Percentiles rank a stretch among this genome's conserved stretches.
Evolutionary conservation across 306 rosid genomes (phyloP).

Genomic region (Vigna radiata): DNA sequence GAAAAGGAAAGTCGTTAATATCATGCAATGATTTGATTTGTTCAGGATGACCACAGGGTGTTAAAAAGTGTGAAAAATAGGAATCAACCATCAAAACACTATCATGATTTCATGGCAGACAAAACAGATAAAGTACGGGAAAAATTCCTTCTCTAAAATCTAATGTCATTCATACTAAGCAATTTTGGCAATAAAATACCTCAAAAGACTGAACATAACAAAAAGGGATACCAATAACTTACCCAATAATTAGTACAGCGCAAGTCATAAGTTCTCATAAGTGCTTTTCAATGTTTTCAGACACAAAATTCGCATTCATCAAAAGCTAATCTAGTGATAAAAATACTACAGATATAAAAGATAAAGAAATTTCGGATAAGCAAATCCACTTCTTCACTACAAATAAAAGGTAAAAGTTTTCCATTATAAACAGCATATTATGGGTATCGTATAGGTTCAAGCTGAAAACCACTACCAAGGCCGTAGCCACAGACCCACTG

Average conservation of each 20-base stretch:
- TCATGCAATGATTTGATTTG: neutral
- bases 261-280: neutral
- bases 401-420: neutral
- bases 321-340: neutral
- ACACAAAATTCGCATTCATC: neutral
- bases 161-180: constrained; percentile 1
- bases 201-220: neutral
- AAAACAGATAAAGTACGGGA: constrained; percentile 5
- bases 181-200: neutral
- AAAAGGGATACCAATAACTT: neutral
- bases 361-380: neutral
- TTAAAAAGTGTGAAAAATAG: neutral
- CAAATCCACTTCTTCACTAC: neutral
- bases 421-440: neutral
- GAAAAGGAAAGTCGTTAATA: neutral
- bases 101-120: constrained; percentile 7
- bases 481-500: neutral
- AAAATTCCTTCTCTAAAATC: neutral
- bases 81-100: constrained; percentile 11
- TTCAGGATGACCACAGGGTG: constrained; percentile 15
- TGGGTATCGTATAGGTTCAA: neutral
- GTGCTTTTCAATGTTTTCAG: neutral
- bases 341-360: neutral
- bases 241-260: neutral
- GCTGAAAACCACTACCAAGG: neutral